A percentile compares a stretch with the other conserved stretches of the same genome.
Evolutionary conservation across 331 rosid genomes (phyloP).

Genomic region (Malus hybrid): DNA sequence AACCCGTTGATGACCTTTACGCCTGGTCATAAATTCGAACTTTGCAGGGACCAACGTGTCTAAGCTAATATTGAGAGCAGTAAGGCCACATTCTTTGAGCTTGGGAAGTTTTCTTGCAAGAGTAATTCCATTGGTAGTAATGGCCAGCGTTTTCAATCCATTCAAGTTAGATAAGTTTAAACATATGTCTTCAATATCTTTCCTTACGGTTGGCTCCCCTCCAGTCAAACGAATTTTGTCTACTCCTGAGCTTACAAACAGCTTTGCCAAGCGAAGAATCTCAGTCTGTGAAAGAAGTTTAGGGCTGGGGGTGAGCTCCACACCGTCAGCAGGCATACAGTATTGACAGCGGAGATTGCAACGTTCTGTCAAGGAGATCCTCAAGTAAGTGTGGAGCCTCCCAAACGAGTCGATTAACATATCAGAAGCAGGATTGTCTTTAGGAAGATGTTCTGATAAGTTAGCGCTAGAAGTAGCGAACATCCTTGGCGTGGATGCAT

Average conservation of each 20-base stretch:
- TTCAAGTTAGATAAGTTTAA: constrained; percentile 59
- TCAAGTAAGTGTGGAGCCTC: constrained; percentile 82
- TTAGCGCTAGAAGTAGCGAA: constrained; percentile 42
- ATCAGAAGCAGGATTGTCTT: constrained; percentile 50
- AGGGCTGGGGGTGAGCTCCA: constrained; percentile 62
- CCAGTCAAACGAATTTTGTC: constrained; percentile 85
- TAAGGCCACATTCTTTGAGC: constrained; percentile 79
- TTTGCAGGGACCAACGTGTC: constrained; percentile 85
- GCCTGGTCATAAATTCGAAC: constrained; percentile 88
- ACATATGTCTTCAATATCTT: constrained; percentile 85
- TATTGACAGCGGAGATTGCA: constrained; percentile 91
- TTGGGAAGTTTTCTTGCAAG: constrained; percentile 65
- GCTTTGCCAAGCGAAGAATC: constrained; percentile 57
- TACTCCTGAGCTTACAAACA: constrained; percentile 78
- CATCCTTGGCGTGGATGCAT: constrained; percentile 27
- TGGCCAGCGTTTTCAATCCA: constrained; percentile 62
- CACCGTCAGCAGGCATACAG: constrained; percentile 96
- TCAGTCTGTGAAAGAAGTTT: constrained; percentile 52
- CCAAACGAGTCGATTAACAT: constrained; percentile 93
- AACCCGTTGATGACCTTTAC: constrained; percentile 81
- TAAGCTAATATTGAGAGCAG: constrained; percentile 70
- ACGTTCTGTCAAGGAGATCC: constrained; percentile 88
- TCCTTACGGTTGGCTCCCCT: constrained; percentile 90
- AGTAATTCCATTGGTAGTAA: constrained; percentile 79
- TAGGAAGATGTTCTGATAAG: constrained; percentile 34